These are phyloP conservation scores for Quercus suber DNA, from an alignment of 306 rosid genomes.

Conservation along the genomic window DNA sequence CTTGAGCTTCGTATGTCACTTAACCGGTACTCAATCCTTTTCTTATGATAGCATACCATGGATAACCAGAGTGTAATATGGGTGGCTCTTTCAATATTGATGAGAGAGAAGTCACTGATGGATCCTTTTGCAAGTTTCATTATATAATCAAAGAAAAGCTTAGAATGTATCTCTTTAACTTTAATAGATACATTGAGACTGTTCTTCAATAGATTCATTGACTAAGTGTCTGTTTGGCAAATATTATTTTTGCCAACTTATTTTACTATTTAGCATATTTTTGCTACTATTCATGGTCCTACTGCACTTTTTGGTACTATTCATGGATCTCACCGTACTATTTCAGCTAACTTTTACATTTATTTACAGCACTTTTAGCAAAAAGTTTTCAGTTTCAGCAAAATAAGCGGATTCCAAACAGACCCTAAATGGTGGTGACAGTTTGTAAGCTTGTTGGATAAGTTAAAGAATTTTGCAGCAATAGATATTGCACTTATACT, in stretches of 20 bases:
- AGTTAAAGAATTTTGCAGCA: background rate
- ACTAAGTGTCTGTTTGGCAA: background rate
- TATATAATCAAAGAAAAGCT: background rate
- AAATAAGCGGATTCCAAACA: no score
- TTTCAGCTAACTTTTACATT: no score
- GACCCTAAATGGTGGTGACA: background rate
- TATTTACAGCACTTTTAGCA: no score
- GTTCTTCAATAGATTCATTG: background rate
- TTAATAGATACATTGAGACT: background rate
- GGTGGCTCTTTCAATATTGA: background rate
- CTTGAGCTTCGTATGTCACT: background rate
- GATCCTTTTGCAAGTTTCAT: background rate
- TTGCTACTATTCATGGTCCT: no score
- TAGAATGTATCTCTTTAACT: background rate
- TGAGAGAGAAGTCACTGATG: background rate
- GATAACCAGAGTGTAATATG: constrained; percentile 10
- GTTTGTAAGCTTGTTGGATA: background rate
- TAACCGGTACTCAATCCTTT: background rate
- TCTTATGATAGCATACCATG: constrained; percentile 10
- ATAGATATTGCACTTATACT: background rate
- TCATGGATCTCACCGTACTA: fast-evolving
- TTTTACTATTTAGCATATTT: no score
- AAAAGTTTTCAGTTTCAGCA: no score
- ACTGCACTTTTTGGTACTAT: no score
- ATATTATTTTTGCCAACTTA: no score